Evolutionary conservation across 805 yeast genomes (phyloP), one percentile per base, ranked within the genome.

Genomic region (Wickerhamomyces subpelliculosus): DNA sequence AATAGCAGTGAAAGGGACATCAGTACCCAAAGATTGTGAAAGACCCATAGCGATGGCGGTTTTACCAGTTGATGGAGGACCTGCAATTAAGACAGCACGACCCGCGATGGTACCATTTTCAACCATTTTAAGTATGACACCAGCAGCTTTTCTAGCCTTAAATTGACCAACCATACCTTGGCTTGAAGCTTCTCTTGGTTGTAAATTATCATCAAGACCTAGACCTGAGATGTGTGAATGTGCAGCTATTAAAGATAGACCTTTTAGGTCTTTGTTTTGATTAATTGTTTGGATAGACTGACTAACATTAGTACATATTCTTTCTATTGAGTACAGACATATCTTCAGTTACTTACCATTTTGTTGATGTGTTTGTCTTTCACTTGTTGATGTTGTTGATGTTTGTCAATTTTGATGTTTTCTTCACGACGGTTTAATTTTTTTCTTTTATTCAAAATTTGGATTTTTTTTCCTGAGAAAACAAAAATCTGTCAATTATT

Each of bases 91-190:
- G 17, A 89, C 93, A 2, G 97, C 97, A 49, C 97, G 77, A 21
- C 99, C 99, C 18, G 97, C 96, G 62, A 93, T 90, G 48, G 85
- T 79, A 36, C 96, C 96, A 25, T 84, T 88, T 57, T 86, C 88
- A 43, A 93, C 87, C 87, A 93, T 82, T 65, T 85, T 89, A 50
- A 90, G 73, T 37, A 93, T 81, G 30, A 93, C 81, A 41, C 96
- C 99, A 16, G 96, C 96, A 5, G 99, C 97, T 57, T 80, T 81
- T 63, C 99, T 78, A 3, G 98, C 98, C 57, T 85, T 84, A 38
- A 78, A 58, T 67, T 93, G 99, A 24, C 98, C 99, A 35, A 93
- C 97, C 95, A 93, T 88, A 14, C 99, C 99, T 58, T 93, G 95
- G 32, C 80, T 70, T 27, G 82, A 70, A 2, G 65, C 53, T 36